Conservation (phyloP, 192 early-diverging fungal genomes). For the Endogone sp. region DNA sequence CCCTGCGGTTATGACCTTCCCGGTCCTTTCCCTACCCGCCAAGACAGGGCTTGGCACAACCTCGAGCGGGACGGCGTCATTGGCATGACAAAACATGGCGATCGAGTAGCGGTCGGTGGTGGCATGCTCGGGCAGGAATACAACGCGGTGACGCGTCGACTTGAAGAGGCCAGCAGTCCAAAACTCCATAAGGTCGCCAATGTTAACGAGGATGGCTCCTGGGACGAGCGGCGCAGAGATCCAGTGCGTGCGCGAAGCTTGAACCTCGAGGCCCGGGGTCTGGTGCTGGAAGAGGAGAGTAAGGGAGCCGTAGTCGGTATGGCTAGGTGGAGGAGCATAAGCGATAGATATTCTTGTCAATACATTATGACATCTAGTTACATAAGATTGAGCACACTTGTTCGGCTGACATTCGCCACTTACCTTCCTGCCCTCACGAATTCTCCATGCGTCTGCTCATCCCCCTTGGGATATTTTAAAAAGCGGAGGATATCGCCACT, state of each 20-base stretch:
- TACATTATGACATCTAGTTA: neutral
- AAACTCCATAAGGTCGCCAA: constrained; percentile 54
- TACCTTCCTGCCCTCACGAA: constrained; percentile 48
- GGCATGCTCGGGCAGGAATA: constrained; percentile 45
- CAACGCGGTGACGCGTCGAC: constrained; percentile 61
- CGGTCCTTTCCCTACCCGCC: constrained; percentile 15
- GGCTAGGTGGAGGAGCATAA: constrained; percentile 35
- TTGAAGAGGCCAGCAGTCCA: constrained; percentile 60
- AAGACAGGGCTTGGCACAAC: constrained; percentile 40
- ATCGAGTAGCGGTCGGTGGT: constrained; percentile 54
- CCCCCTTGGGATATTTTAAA: constrained; percentile 53
- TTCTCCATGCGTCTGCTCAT: constrained; percentile 35
- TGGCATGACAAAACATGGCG: constrained; percentile 58
- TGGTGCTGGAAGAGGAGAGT: constrained; percentile 68
- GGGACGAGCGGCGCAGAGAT: constrained; percentile 57
- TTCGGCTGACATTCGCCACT: neutral
- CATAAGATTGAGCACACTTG: neutral
- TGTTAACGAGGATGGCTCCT: constrained; percentile 52
- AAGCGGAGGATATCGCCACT: constrained; percentile 50
- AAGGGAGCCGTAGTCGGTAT: constrained; percentile 68
- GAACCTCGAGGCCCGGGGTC: constrained; percentile 52
- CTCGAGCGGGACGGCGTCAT: constrained; percentile 38
- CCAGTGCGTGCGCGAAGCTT: constrained; percentile 43
- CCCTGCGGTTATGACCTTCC: constrained; percentile 41
- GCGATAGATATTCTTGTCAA: neutral